Conservation (phyloP, 768 basidiomycete species). For the Dendrothele bispora region DNA sequence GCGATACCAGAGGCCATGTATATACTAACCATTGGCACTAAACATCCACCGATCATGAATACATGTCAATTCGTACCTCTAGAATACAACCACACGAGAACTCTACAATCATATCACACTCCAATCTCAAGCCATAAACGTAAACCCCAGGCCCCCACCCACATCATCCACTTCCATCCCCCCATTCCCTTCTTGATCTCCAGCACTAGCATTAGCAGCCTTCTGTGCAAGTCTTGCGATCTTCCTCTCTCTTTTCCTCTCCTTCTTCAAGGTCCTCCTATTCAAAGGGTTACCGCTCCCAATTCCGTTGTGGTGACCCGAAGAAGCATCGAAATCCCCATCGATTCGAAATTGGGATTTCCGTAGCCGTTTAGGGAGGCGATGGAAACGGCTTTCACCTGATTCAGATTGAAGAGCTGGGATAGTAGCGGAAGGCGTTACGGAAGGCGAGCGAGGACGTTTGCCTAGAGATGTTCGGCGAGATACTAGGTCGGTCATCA, state of each 20-base stretch:
- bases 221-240: slow-evolving; percentile 38
- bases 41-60: no score
- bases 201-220: slow-evolving; percentile 6
- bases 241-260: slow-evolving; percentile 62
- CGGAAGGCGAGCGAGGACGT: slow-evolving; percentile 27
- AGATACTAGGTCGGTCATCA: background rate
- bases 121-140: slow-evolving; percentile 46
- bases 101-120: no score
- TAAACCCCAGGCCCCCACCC: slow-evolving; percentile 40
- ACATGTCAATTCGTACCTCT: no score
- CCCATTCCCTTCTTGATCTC: slow-evolving; percentile 16
- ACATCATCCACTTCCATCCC: slow-evolving; percentile 49
- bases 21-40: no score
- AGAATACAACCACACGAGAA: no score
- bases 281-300: slow-evolving; percentile 59
- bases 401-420: slow-evolving; percentile 1
- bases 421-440: slow-evolving; percentile 1
- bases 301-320: slow-evolving; percentile 47
- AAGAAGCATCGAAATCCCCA: slow-evolving; percentile 55
- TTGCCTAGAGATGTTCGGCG: slow-evolving; percentile 28
- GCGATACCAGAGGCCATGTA: no score
- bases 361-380: slow-evolving; percentile 60
- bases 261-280: slow-evolving; percentile 59
- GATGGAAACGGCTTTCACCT: no score
- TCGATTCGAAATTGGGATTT: slow-evolving; percentile 55